A percentile compares a stretch with the other conserved stretches of the same genome.
These are phyloP conservation scores for Teratosphaeria zuluensis DNA, from an alignment of 2,329 filamentous ascomycete genomes.

Conservation along the genomic window DNA sequence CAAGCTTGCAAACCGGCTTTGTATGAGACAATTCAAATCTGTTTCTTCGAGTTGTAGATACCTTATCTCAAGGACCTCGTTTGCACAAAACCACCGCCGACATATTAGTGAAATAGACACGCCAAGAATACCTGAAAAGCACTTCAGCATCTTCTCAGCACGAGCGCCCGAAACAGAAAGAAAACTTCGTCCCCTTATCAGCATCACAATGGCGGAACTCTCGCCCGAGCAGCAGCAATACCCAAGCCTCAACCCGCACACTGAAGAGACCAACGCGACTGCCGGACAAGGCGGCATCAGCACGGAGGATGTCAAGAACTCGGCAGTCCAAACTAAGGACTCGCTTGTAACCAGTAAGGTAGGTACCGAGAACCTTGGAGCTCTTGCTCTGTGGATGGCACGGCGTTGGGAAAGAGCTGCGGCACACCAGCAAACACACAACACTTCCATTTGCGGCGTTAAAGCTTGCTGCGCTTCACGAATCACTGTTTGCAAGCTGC, in stretches of 20 bases:
- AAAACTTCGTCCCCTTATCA: not conserved
- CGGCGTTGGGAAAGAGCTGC: slow-evolving; percentile 18
- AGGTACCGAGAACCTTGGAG: slow-evolving; percentile 16
- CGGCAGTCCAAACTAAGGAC: slow-evolving; percentile 24
- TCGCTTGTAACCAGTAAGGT: slow-evolving; percentile 36
- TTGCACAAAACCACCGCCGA: too few species aligned
- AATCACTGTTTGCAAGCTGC: not conserved
- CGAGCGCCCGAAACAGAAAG: not conserved
- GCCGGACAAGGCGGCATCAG: slow-evolving; percentile 6
- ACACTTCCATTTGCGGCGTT: not conserved
- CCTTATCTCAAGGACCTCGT: not conserved
- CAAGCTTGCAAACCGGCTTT: not conserved
- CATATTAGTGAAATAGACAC: not conserved
- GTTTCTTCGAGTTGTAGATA: not conserved
- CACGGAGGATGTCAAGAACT: slow-evolving; percentile 5
- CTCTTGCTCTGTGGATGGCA: slow-evolving; percentile 27
- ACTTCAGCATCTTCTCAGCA: not conserved
- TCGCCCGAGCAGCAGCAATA: slow-evolving; percentile 19
- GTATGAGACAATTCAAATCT: not conserved
- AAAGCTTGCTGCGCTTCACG: not conserved
- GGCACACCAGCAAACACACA: not conserved
- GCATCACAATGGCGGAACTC: slow-evolving; percentile 11
- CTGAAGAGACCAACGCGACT: not conserved
- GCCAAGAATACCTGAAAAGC: not conserved
- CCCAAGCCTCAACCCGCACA: slow-evolving; percentile 24